phyloP scores from a whole-genome alignment of 2,329 filamentous ascomycete species.

The Monosporascus sp. region DNA sequence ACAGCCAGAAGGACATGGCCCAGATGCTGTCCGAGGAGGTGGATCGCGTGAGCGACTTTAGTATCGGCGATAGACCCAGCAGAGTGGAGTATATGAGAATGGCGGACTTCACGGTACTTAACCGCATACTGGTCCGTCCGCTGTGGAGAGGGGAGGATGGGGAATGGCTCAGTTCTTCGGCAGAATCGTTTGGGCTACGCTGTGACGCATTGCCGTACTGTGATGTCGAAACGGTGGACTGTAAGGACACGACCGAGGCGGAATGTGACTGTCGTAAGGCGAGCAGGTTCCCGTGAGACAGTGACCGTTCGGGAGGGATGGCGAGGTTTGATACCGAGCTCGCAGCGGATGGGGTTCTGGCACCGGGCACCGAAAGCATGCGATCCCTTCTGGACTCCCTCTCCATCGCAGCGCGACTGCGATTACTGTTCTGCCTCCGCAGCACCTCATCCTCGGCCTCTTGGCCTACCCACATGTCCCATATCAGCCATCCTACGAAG shows the following conservation, averaged over 20 bases:
- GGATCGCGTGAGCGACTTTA: slow-evolving; percentile 91
- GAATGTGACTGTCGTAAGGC: slow-evolving; percentile 43
- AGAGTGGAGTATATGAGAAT: slow-evolving; percentile 89
- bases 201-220: slow-evolving; percentile 23
- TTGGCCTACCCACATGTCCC: slow-evolving; percentile 84
- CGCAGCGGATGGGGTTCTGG: slow-evolving; percentile 31
- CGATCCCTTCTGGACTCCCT: slow-evolving; percentile 19
- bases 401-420: slow-evolving; percentile 30
- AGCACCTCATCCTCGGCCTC: slow-evolving; percentile 48
- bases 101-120: slow-evolving; percentile 87
- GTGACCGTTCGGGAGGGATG: slow-evolving; percentile 17
- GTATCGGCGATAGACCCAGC: slow-evolving; percentile 85
- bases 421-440: slow-evolving; percentile 31
- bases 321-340: slow-evolving; percentile 44
- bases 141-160: slow-evolving; percentile 30
- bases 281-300: slow-evolving; percentile 25
- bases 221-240: slow-evolving; percentile 35
- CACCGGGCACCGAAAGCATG: slow-evolving; percentile 19
- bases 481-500: slow-evolving; percentile 81
- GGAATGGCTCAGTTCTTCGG: slow-evolving; percentile 28
- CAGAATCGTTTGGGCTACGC: slow-evolving; percentile 25
- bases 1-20: slow-evolving; percentile 90
- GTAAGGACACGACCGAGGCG: slow-evolving; percentile 50
- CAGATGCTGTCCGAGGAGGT: slow-evolving; percentile 94
- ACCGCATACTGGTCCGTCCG: slow-evolving; percentile 43